Evolutionary conservation across 345 rosid genomes (phyloP).

Genomic region (Gossypium anomalum): DNA sequence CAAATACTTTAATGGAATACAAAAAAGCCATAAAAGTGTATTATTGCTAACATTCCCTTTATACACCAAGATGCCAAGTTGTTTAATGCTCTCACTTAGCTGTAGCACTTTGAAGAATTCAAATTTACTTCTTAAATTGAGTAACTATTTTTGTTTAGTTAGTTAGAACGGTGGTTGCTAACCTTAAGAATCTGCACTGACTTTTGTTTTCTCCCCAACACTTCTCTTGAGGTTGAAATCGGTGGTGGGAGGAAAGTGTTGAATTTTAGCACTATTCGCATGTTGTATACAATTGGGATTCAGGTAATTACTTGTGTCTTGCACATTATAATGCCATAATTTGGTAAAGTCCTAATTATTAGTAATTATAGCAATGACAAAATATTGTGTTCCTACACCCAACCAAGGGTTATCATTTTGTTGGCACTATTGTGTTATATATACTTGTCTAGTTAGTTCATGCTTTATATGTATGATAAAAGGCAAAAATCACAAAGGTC

Average conservation of each 20-base stretch:
- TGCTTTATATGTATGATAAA: background rate
- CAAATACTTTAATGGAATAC: background rate
- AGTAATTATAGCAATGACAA: background rate
- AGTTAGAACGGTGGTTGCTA: background rate
- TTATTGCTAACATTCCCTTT: background rate
- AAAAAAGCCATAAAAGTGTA: background rate
- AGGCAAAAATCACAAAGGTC: background rate
- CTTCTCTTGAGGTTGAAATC: slow-evolving; percentile 79
- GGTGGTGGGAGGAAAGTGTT: slow-evolving; percentile 95
- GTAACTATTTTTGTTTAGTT: background rate
- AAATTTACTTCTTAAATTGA: background rate
- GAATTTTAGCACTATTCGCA: slow-evolving; percentile 73
- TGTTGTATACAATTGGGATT: slow-evolving; percentile 75
- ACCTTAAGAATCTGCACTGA: background rate
- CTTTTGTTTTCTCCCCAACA: slow-evolving; percentile 37
- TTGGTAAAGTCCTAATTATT: background rate
- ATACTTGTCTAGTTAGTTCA: background rate
- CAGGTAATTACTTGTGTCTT: slow-evolving; percentile 45
- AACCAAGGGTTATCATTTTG: slow-evolving; percentile 4
- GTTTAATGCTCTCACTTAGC: background rate
- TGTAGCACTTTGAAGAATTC: background rate
- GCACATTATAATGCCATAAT: background rate
- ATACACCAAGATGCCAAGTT: background rate
- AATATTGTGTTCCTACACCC: background rate
- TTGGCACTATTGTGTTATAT: background rate